These are phyloP conservation scores for Pelargonium citronellum DNA, from an alignment of 441 rosid genomes.

Conservation along the genomic window DNA sequence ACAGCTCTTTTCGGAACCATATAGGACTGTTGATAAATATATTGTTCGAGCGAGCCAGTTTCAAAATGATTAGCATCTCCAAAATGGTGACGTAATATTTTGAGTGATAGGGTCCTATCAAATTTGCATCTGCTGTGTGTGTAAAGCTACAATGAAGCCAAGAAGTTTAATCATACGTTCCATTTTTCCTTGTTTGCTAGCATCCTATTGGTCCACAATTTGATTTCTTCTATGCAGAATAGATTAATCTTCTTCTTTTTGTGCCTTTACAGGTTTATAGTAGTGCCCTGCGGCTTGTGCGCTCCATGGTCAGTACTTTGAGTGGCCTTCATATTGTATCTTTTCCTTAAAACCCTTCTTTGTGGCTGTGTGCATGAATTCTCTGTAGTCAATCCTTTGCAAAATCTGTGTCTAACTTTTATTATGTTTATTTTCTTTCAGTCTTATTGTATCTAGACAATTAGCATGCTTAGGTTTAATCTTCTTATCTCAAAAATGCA, in stretches of 20 bases:
- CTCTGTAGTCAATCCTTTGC: background rate
- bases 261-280: conserved; percentile 64
- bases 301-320: conserved; percentile 72
- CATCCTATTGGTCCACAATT: background rate
- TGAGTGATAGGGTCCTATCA: background rate
- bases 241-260: conserved; percentile 14
- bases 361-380: background rate
- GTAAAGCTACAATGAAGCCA: conserved; percentile 1
- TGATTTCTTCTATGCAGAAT: conserved; percentile 11
- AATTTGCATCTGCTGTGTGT: too few relatives aligned
- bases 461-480: background rate
- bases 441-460: background rate
- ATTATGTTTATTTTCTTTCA: background rate
- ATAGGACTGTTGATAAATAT: conserved; percentile 10
- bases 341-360: conserved; percentile 10
- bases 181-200: background rate
- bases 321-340: conserved; percentile 2
- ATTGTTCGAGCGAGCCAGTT: background rate
- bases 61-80: background rate
- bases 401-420: background rate
- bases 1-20: background rate
- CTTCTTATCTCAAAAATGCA: background rate
- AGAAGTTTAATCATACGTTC: background rate
- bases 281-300: conserved; percentile 91
- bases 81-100: background rate